Evolutionary conservation across 805 yeast genomes (phyloP).

Genomic region (Wickerhamomyces ciferrii): DNA sequence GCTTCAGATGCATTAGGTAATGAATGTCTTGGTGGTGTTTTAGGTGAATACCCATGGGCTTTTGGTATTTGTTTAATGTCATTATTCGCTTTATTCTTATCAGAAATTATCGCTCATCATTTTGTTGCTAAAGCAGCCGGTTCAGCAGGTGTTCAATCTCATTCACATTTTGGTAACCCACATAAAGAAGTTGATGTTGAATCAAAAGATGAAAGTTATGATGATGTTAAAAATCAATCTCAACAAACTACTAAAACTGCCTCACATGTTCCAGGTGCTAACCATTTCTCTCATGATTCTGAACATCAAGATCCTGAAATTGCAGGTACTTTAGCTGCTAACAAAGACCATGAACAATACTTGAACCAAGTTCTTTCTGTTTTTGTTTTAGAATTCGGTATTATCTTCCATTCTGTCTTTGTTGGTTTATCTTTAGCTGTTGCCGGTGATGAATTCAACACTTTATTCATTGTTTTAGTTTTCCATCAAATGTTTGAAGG

Average conservation of each 20-base stretch:
- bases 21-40: conserved; percentile 59
- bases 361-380: conserved; percentile 51
- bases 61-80: conserved; percentile 48
- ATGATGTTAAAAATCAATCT: conserved; percentile 8
- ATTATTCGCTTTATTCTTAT: conserved; percentile 37
- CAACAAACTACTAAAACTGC: neutral
- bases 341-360: conserved; percentile 38
- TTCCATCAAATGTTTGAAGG: conserved; percentile 87
- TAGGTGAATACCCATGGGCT: conserved; percentile 50
- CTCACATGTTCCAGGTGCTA: conserved; percentile 23
- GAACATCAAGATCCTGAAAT: conserved; percentile 40
- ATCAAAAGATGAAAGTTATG: conserved; percentile 5
- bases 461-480: conserved; percentile 63
- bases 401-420: conserved; percentile 78
- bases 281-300: conserved; percentile 38
- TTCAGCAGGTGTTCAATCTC: conserved; percentile 32
- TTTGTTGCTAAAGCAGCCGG: conserved; percentile 30
- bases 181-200: conserved; percentile 11
- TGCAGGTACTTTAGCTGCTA: conserved; percentile 29
- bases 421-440: conserved; percentile 76
- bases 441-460: conserved; percentile 69
- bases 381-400: conserved; percentile 70
- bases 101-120: conserved; percentile 43
- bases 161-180: conserved; percentile 50
- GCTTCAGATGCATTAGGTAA: conserved; percentile 54